phyloP scores from a whole-genome alignment of 495 filamentous ascomycete species.

The Daldinia vernicosa region DNA sequence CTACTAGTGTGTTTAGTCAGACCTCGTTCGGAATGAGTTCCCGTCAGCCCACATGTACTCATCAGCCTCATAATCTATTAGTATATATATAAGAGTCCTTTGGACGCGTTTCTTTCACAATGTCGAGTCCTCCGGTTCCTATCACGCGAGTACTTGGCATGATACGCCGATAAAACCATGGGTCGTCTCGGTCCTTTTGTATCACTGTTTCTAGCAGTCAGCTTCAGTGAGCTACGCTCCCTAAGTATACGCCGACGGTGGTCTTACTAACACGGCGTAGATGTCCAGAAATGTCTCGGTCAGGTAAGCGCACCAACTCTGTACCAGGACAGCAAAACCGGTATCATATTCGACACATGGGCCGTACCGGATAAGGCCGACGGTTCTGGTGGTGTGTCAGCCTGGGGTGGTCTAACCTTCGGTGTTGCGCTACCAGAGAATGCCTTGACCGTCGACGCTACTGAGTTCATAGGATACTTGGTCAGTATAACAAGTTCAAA shows the following conservation, averaged over 20 bases:
- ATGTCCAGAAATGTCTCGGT: constrained; percentile 40
- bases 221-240: constrained; percentile 30
- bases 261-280: constrained; percentile 33
- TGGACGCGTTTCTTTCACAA: background rate
- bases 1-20: constrained; percentile 11
- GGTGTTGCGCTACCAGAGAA: constrained; percentile 59
- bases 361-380: constrained; percentile 38
- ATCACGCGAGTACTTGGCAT: background rate
- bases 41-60: constrained; percentile 16
- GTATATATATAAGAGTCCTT: constrained; percentile 12
- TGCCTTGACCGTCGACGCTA: constrained; percentile 51
- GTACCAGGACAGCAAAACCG: constrained; percentile 45
- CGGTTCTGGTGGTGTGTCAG: constrained; percentile 22
- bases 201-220: constrained; percentile 37
- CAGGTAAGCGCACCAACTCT: constrained; percentile 36
- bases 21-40: constrained; percentile 24
- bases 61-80: constrained; percentile 5
- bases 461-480: constrained; percentile 62
- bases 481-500: constrained; percentile 16
- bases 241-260: background rate
- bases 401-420: constrained; percentile 54
- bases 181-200: constrained; percentile 25
- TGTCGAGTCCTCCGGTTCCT: constrained; percentile 8
- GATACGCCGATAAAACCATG: constrained; percentile 31
- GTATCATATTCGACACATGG: constrained; percentile 47